phyloP scores from a whole-genome alignment of 768 basidiomycete genomes.

The Mycena rosella region DNA sequence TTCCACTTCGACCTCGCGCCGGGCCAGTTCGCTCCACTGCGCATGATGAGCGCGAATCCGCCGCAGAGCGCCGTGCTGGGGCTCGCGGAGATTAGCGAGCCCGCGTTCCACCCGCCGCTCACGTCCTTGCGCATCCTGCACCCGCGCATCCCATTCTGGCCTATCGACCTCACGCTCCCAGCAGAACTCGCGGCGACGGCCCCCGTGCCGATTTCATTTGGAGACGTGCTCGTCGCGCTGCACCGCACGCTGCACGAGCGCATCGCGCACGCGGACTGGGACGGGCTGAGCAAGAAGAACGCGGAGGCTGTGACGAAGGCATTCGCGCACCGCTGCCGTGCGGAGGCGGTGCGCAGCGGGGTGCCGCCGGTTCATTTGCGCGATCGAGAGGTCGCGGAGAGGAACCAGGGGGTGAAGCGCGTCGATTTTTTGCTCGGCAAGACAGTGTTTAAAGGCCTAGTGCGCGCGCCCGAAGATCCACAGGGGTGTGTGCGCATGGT shows the following conservation, averaged over 20 bases:
- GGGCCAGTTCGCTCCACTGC: slow-evolving; percentile 3
- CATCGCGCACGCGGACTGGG: slow-evolving; percentile 15
- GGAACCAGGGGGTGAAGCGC: slow-evolving; percentile 53
- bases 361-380: slow-evolving; percentile 46
- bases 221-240: slow-evolving; percentile 24
- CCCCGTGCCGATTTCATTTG: slow-evolving; percentile 17
- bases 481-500: slow-evolving; percentile 9
- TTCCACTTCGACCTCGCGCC: slow-evolving; percentile 42
- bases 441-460: slow-evolving; percentile 52
- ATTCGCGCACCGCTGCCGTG: slow-evolving; percentile 42
- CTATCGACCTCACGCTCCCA: slow-evolving; percentile 49
- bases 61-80: not conserved
- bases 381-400: slow-evolving; percentile 46
- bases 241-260: slow-evolving; percentile 28
- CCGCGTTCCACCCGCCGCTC: slow-evolving; percentile 54
- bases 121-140: slow-evolving; percentile 56
- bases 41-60: not conserved
- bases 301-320: slow-evolving; percentile 49
- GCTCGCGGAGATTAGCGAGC: slow-evolving; percentile 45
- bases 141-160: slow-evolving; percentile 55
- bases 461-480: slow-evolving; percentile 40
- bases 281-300: not conserved
- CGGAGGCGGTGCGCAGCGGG: slow-evolving; percentile 54
- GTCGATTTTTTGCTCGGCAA: slow-evolving; percentile 52
- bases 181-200: not conserved